Evolutionary conservation across 2,329 filamentous ascomycete genomes (phyloP), one percentile per base, ranked within the genome.

Genomic region (Colletotrichum somersetense): DNA sequence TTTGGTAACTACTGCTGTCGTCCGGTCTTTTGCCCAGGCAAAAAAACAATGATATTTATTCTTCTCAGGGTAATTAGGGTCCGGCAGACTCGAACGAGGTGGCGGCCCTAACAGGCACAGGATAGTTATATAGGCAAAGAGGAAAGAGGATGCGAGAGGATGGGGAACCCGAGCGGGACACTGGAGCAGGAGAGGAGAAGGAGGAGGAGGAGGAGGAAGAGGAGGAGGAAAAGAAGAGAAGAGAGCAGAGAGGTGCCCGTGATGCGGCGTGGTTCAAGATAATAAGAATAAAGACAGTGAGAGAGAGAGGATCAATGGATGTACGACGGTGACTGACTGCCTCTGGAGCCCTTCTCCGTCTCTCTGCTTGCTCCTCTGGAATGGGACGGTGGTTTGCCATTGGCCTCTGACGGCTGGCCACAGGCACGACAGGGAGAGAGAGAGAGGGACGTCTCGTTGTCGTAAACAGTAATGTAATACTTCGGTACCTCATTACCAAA

Each of bases 341-440:
- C 65, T 68, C 56, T 58, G 50, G 50, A 26, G 30, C 26, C 44
- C 63, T 62, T 62, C 65, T 33, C 30, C 18, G 50, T 62, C 67
- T 55, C 59, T 30, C 30, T 30, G 30, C 30, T 30, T 57, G 26
- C 48, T 67, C 58, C 61, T 71, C 62, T 59, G 65, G 69, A 72
- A 64, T 72, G 69, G 23, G 61, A 69, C 40, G 53, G 66, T 59
- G 26, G 58, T 72, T 72, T 64, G 69, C 69, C 42, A 72, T 69
- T 72, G 66, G 59, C 35, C 48, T 64, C 55, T 33, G 38, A 50
- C 69, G 69, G 69, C 66, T 69, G 55, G 66, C 65, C 66, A 69
- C 69, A 72, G 69, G 66, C 66, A 72, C 69, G 69, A 69, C 69
- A 72, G 69, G 69, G 69, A 72, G 69, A 64, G 46, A 52, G 30